phyloP scores from a whole-genome alignment of 768 basidiomycete genomes.

The Coprinellus aureogranulatus region DNA sequence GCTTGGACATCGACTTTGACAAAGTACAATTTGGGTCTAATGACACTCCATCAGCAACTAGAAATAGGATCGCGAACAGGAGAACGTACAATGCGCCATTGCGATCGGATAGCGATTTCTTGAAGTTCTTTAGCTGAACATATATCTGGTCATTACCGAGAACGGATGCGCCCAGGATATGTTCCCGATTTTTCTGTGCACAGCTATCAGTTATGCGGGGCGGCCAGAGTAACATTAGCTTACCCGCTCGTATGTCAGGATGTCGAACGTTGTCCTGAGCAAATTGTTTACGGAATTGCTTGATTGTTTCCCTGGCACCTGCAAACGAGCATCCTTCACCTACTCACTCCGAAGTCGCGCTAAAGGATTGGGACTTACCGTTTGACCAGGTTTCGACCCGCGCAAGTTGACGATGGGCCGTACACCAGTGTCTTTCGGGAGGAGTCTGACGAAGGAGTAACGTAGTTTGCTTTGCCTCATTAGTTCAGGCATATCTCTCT shows the following conservation, averaged over 20 bases:
- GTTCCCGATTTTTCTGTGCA: constrained; percentile 63
- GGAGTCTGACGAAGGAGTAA: constrained; percentile 80
- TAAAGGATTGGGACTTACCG: constrained; percentile 13
- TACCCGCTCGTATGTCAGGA: constrained; percentile 87
- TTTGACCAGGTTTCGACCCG: constrained; percentile 36
- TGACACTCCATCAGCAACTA: background rate
- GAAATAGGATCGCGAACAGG: background rate
- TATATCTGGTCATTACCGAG: constrained; percentile 85
- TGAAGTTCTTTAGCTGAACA: constrained; percentile 67
- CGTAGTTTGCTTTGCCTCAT: constrained; percentile 73
- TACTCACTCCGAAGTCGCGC: no score
- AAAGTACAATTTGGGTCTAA: constrained; percentile 88
- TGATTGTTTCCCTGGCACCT: background rate
- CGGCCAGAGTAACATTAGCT: no score
- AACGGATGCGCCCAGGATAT: constrained; percentile 76
- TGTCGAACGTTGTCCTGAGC: constrained; percentile 79
- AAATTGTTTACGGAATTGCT: constrained; percentile 82
- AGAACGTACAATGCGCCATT: constrained; percentile 52
- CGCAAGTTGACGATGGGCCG: constrained; percentile 91
- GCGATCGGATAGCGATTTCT: constrained; percentile 43
- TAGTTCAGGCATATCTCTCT: constrained; percentile 66
- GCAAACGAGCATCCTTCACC: no score
- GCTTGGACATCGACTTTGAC: constrained; percentile 96
- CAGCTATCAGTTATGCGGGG: no score
- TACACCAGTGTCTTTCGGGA: constrained; percentile 95